Conservation (phyloP, 2,329 filamentous ascomycete genomes). For the Dactylonectria macrodidyma region DNA sequence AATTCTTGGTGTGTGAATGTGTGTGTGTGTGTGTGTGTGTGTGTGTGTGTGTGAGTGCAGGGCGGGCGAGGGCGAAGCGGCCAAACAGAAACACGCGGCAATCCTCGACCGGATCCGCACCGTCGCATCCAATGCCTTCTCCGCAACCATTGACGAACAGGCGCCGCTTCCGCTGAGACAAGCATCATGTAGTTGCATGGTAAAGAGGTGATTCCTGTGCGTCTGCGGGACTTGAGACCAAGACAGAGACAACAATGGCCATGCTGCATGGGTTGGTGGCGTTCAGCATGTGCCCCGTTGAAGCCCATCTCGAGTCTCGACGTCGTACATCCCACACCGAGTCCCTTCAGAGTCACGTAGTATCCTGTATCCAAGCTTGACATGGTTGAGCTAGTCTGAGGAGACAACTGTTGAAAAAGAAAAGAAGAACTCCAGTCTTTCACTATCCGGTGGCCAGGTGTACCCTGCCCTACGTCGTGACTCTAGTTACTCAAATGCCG, state of each 20-base stretch:
- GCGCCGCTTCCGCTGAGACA: slow-evolving; percentile 1
- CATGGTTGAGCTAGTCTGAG: slow-evolving; percentile 6
- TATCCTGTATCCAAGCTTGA: background rate
- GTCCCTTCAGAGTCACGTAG: background rate
- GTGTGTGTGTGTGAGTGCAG: background rate
- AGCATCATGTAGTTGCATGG: background rate
- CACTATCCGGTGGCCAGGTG: background rate
- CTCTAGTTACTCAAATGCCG: slow-evolving; percentile 7
- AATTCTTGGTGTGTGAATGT: too few relatives aligned
- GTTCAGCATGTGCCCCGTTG: background rate
- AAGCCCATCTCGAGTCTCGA: background rate
- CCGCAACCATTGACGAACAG: background rate
- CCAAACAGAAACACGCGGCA: background rate
- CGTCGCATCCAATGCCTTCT: slow-evolving; percentile 1
- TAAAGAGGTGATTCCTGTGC: background rate
- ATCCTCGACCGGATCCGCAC: background rate
- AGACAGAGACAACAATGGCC: background rate
- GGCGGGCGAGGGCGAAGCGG: background rate
- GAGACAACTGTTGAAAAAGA: slow-evolving; percentile 16
- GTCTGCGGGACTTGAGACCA: background rate
- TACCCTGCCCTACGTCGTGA: slow-evolving; percentile 1
- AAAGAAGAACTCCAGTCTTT: slow-evolving; percentile 5
- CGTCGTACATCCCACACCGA: background rate
- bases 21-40: too few relatives aligned
- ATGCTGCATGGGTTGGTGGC: background rate